Conservation (phyloP, 2,329 filamentous ascomycete species). For the Fusarium udum region DNA sequence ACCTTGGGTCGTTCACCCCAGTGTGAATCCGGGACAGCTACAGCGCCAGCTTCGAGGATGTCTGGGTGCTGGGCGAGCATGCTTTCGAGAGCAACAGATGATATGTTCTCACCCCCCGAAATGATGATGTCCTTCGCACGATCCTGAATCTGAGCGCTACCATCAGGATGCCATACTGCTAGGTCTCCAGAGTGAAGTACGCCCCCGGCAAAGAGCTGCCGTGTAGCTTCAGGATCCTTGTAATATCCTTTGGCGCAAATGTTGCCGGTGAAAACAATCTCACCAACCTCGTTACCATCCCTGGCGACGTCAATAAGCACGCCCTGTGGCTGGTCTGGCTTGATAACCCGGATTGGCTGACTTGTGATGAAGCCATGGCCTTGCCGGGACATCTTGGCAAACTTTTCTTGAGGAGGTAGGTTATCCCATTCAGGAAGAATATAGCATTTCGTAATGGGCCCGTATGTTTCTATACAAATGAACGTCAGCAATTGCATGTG, state of each 20-base stretch:
- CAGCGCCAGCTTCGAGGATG: constrained; percentile 90
- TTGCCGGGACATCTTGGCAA: constrained; percentile 89
- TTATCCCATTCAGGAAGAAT: constrained; percentile 84
- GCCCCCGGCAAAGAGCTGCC: constrained; percentile 86
- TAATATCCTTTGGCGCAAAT: constrained; percentile 93
- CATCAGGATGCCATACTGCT: constrained; percentile 92
- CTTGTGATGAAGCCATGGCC: constrained; percentile 90
- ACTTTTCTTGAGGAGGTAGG: constrained; percentile 79
- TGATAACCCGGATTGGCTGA: constrained; percentile 83
- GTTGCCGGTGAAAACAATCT: constrained; percentile 86
- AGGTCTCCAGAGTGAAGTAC: constrained; percentile 90
- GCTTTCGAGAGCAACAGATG: constrained; percentile 88
- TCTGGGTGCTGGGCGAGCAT: constrained; percentile 90
- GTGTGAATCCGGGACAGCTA: constrained; percentile 85
- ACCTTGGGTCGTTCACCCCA: constrained; percentile 98
- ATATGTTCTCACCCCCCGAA: constrained; percentile 96
- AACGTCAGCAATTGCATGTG: neutral
- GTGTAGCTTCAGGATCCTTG: constrained; percentile 86
- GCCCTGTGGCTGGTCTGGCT: constrained; percentile 76
- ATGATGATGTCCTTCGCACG: constrained; percentile 98
- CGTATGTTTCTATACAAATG: constrained; percentile 76
- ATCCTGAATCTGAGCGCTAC: constrained; percentile 90
- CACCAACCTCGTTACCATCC: constrained; percentile 61
- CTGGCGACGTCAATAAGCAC: constrained; percentile 57
- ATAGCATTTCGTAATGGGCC: constrained; percentile 95